Percentiles rank a stretch among this genome's conserved stretches.
Conservation (phyloP, 2,329 filamentous ascomycete genomes). For the Microdochium bolleyi region DNA sequence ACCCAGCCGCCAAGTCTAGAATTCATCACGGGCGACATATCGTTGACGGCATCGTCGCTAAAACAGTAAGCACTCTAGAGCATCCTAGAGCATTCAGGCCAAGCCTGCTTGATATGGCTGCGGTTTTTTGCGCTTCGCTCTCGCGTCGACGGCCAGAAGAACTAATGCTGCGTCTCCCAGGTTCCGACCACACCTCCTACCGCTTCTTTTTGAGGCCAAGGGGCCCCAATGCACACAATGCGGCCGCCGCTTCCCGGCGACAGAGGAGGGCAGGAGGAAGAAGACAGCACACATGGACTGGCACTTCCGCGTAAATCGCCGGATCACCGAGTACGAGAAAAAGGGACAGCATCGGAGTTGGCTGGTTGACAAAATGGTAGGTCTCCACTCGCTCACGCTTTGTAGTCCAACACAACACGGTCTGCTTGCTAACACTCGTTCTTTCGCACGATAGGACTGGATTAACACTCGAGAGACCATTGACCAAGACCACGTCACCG, state of each 20-base stretch:
- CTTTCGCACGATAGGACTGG: constrained; percentile 60
- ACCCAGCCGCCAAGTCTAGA: constrained; percentile 19
- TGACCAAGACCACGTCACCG: constrained; percentile 48
- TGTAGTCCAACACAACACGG: not conserved
- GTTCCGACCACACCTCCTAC: constrained; percentile 66
- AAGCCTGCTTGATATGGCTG: not conserved
- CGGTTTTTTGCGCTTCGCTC: too few relatives aligned
- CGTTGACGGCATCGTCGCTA: constrained; percentile 59
- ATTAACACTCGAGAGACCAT: constrained; percentile 75
- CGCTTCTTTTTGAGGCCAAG: constrained; percentile 69
- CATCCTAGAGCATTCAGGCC: not conserved
- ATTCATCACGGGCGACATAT: constrained; percentile 36
- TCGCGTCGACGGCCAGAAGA: not conserved
- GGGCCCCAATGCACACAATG: constrained; percentile 88
- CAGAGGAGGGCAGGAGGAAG: constrained; percentile 70
- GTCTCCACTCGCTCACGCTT: constrained; percentile 14
- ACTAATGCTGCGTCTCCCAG: constrained; percentile 30
- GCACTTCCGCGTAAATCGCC: constrained; percentile 92
- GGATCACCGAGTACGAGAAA: constrained; percentile 78
- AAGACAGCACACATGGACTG: constrained; percentile 94
- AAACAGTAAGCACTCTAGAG: constrained; percentile 54
- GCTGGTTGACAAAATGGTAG: constrained; percentile 83
- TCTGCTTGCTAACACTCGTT: constrained; percentile 15
- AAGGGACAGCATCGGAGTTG: constrained; percentile 86
- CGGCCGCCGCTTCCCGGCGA: constrained; percentile 74